Percentiles rank a stretch among this genome's conserved stretches.
phyloP scores from a whole-genome alignment of 495 filamentous ascomycete genomes.

The Neurospora tetrasperma region DNA sequence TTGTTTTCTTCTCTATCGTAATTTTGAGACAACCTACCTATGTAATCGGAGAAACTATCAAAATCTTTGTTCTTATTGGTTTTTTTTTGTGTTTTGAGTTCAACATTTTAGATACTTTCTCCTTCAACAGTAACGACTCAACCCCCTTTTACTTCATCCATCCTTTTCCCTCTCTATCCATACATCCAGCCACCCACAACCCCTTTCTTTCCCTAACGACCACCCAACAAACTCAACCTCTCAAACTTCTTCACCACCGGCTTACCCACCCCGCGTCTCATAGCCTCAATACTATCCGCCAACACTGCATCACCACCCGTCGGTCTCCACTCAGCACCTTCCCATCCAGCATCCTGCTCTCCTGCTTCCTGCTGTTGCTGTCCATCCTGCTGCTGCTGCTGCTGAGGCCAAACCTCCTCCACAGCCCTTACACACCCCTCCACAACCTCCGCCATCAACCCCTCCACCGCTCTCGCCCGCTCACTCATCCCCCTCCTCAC shows the following conservation, averaged over 20 bases:
- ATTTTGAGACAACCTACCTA: background rate
- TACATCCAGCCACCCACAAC: background rate
- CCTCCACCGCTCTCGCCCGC: conserved; percentile 67
- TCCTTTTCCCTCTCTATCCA: background rate
- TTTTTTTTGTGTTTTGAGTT: background rate
- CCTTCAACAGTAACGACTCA: background rate
- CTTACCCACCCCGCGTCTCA: conserved; percentile 32
- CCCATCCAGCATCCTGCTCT: conserved; percentile 10
- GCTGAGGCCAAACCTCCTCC: conserved; percentile 54
- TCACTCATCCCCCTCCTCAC: conserved; percentile 77
- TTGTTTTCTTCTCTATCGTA: background rate
- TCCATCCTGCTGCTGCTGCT: conserved; percentile 7
- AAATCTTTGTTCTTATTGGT: background rate
- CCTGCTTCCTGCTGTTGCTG: background rate
- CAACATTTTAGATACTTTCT: background rate
- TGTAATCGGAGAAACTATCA: background rate
- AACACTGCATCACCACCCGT: conserved; percentile 42
- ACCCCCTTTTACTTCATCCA: background rate
- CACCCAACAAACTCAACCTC: conserved; percentile 39
- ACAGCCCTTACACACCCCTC: conserved; percentile 53
- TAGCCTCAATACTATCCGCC: conserved; percentile 37
- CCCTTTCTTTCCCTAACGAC: background rate
- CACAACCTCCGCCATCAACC: conserved; percentile 57
- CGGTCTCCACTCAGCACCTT: conserved; percentile 23
- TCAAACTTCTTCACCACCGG: conserved; percentile 37